Evolutionary conservation across 2,329 filamentous ascomycete genomes (phyloP).

Genomic region (Rhexocercosporidium sp.): DNA sequence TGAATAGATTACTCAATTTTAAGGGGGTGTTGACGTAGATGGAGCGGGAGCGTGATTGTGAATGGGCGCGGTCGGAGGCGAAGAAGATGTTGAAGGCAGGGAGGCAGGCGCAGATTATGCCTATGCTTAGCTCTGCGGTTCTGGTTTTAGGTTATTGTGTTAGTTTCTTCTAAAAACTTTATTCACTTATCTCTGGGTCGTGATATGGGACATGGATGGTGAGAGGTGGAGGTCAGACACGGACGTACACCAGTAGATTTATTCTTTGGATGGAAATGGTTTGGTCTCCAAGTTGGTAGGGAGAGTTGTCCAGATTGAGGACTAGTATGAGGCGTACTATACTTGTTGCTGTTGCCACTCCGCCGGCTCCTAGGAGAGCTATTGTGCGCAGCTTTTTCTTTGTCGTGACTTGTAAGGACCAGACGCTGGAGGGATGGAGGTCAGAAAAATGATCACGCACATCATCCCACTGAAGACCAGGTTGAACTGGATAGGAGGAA

Average conservation of each 20-base stretch:
- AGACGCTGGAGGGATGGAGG: not conserved
- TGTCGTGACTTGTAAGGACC: not conserved
- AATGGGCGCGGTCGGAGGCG: not conserved
- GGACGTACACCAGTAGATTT: not conserved
- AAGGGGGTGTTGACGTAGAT: not conserved
- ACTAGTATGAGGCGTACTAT: not conserved
- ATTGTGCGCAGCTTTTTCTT: not conserved
- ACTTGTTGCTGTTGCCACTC: not conserved
- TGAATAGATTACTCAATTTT: not conserved
- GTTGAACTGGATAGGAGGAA: not conserved
- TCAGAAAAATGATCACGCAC: not conserved
- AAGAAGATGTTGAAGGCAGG: conserved; percentile 2
- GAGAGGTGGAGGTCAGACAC: not conserved
- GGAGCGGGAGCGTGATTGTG: not conserved
- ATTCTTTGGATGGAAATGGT: not conserved
- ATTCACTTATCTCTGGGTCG: not conserved
- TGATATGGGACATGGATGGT: not conserved
- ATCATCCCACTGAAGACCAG: no score
- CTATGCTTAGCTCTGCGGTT: not conserved
- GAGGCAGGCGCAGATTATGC: conserved; percentile 2
- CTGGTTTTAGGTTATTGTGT: not conserved
- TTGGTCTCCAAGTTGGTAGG: not conserved
- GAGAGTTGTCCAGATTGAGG: not conserved
- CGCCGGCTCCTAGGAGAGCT: not conserved
- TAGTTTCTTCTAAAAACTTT: not conserved